Conservation (phyloP, 495 filamentous ascomycete species). For the Penicillium coprophilum region DNA sequence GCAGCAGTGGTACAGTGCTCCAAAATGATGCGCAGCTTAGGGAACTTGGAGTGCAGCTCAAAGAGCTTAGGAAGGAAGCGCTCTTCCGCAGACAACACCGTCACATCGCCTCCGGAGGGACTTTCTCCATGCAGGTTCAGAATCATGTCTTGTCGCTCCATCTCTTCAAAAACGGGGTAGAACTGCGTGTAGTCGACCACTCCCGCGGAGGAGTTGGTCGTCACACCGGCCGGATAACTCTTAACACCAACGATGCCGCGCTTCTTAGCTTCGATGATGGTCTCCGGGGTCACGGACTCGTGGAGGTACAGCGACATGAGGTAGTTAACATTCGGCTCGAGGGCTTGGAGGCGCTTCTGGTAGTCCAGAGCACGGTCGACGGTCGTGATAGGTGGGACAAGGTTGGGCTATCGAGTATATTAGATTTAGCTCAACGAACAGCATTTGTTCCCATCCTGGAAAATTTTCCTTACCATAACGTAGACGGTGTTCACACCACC, state of each 20-base stretch:
- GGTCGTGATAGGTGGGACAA: constrained; percentile 72
- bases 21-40: constrained; percentile 74
- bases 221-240: constrained; percentile 64
- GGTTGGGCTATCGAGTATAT: constrained; percentile 53
- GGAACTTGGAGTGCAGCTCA: constrained; percentile 71
- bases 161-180: constrained; percentile 78
- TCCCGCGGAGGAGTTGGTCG: constrained; percentile 82
- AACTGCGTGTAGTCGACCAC: constrained; percentile 70
- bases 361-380: constrained; percentile 76
- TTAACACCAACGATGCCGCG: constrained; percentile 52
- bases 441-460: constrained; percentile 7
- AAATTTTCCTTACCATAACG: constrained; percentile 63
- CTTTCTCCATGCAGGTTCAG: constrained; percentile 65
- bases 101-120: constrained; percentile 54
- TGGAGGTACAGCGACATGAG: constrained; percentile 91
- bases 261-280: constrained; percentile 69
- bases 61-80: constrained; percentile 75
- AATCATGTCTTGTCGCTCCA: constrained; percentile 65
- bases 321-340: constrained; percentile 73
- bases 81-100: constrained; percentile 77
- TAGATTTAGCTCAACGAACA: constrained; percentile 12
- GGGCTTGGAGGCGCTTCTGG: constrained; percentile 59
- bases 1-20: constrained; percentile 80
- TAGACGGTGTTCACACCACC: constrained; percentile 78
- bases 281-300: constrained; percentile 71